Evolutionary conservation across 2,329 filamentous ascomycete genomes (phyloP).

Genomic region (Fusarium pseudocircinatum): DNA sequence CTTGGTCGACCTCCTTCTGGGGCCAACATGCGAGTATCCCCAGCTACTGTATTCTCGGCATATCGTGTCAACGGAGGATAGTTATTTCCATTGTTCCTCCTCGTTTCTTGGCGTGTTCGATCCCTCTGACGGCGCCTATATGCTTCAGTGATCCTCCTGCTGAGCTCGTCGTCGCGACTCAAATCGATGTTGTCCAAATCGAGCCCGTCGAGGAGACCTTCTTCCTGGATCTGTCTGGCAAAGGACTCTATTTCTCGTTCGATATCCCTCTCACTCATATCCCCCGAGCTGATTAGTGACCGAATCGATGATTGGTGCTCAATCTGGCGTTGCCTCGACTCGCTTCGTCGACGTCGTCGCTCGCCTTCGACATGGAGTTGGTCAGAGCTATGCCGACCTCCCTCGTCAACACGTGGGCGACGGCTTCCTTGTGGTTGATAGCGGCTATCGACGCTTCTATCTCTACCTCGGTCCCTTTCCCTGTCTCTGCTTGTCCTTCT

Average conservation of each 20-base stretch:
- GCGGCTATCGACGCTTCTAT: slow-evolving; percentile 45
- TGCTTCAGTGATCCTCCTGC: slow-evolving; percentile 88
- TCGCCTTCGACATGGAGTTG: slow-evolving; percentile 51
- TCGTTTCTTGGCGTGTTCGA: slow-evolving; percentile 60
- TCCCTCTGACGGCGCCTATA: slow-evolving; percentile 81
- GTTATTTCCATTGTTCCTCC: slow-evolving; percentile 54
- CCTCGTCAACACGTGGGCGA: slow-evolving; percentile 40
- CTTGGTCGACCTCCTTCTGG: slow-evolving; percentile 41
- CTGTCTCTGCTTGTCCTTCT: slow-evolving; percentile 44
- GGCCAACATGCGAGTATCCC: slow-evolving; percentile 42
- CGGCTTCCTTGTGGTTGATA: slow-evolving; percentile 42
- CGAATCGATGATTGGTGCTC: slow-evolving; percentile 91
- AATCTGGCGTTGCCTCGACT: slow-evolving; percentile 67
- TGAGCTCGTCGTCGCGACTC: slow-evolving; percentile 87
- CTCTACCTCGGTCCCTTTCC: slow-evolving; percentile 21
- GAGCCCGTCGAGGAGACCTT: slow-evolving; percentile 86
- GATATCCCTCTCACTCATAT: slow-evolving; percentile 79
- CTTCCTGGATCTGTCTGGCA: slow-evolving; percentile 85
- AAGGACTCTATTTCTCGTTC: slow-evolving; percentile 92
- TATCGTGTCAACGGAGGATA: slow-evolving; percentile 50
- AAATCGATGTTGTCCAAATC: slow-evolving; percentile 89
- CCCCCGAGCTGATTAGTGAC: slow-evolving; percentile 82
- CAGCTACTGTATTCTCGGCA: slow-evolving; percentile 35
- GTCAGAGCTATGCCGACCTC: slow-evolving; percentile 44
- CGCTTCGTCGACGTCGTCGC: slow-evolving; percentile 52